These are phyloP conservation scores for Phyllosticta paracitricarpa DNA, from an alignment of 2,329 filamentous ascomycete species.

Conservation along the genomic window DNA sequence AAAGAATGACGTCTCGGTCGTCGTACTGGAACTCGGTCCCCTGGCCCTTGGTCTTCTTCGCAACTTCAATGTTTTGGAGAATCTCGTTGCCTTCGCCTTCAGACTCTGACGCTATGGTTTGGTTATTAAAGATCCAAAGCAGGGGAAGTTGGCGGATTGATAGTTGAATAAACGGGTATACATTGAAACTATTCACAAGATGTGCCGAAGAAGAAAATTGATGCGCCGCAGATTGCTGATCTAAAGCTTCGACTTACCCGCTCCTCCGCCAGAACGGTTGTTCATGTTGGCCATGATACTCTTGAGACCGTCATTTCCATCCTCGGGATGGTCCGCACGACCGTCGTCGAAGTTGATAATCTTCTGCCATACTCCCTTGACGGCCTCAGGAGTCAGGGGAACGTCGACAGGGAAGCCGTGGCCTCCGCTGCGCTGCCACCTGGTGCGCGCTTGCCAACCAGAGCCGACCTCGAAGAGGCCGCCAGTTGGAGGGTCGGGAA, in stretches of 20 bases:
- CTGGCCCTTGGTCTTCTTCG: constrained; percentile 59
- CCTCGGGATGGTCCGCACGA: constrained; percentile 76
- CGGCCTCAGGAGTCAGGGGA: constrained; percentile 66
- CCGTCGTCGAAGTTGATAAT: constrained; percentile 83
- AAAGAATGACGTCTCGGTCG: constrained; percentile 83
- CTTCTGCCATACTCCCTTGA: constrained; percentile 52
- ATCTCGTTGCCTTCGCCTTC: constrained; percentile 36
- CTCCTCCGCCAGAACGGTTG: constrained; percentile 50
- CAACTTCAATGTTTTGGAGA: constrained; percentile 64
- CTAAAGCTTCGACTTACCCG: constrained; percentile 20
- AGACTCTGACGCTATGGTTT: constrained; percentile 12
- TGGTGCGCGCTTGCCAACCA: constrained; percentile 83
- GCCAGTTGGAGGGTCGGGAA: constrained; percentile 73
- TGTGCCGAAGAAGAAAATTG: background rate
- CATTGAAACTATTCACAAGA: constrained; percentile 5
- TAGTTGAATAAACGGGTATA: constrained; percentile 2
- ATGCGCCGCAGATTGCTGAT: background rate
- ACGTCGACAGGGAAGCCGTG: constrained; percentile 86
- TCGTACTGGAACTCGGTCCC: constrained; percentile 73
- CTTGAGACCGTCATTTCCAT: constrained; percentile 64
- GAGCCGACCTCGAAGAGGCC: constrained; percentile 90
- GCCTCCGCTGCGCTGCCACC: constrained; percentile 88
- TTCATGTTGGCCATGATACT: constrained; percentile 78
- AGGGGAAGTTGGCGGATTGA: background rate
- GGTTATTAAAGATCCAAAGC: background rate